Percentiles rank a stretch among this genome's conserved stretches.
These are phyloP conservation scores for Chytriomyces confervae DNA, from an alignment of 192 early-diverging fungal species.

Conservation along the genomic window DNA sequence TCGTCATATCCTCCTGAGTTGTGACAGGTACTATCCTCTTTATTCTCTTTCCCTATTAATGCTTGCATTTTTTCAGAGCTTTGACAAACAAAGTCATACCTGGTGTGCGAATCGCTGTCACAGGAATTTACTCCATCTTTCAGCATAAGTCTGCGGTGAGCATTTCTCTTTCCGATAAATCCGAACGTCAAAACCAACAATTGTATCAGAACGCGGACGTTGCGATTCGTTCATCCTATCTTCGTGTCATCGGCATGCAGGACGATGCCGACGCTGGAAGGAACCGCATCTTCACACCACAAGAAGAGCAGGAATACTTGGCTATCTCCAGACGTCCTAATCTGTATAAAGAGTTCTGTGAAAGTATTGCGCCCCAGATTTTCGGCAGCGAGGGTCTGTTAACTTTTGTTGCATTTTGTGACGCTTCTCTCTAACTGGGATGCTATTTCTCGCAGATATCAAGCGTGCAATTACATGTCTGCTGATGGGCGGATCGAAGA, in stretches of 20 bases:
- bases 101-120: slow-evolving; percentile 88
- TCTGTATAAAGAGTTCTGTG: slow-evolving; percentile 90
- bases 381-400: slow-evolving; percentile 83
- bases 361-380: slow-evolving; percentile 95
- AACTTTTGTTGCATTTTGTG: neutral
- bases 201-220: slow-evolving; percentile 65
- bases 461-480: slow-evolving; percentile 95
- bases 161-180: neutral
- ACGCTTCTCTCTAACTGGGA: neutral
- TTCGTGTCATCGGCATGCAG: slow-evolving; percentile 92
- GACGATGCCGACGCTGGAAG: slow-evolving; percentile 70
- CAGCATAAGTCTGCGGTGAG: slow-evolving; percentile 61
- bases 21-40: slow-evolving; percentile 69
- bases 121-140: slow-evolving; percentile 95
- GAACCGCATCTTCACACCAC: slow-evolving; percentile 79
- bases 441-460: slow-evolving; percentile 70
- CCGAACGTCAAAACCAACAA: neutral
- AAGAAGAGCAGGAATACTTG: slow-evolving; percentile 94
- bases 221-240: slow-evolving; percentile 91
- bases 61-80: slow-evolving; percentile 50
- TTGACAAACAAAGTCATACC: slow-evolving; percentile 91
- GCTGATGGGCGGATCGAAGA: slow-evolving; percentile 96
- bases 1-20: slow-evolving; percentile 88
- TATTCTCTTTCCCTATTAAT: neutral
- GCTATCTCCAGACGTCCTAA: slow-evolving; percentile 82